A percentile compares a stretch with the other conserved stretches of the same genome.
These are phyloP conservation scores for Casaregolazyma lundiana DNA, from an alignment of 1,139 yeast genomes.

Conservation along the genomic window DNA sequence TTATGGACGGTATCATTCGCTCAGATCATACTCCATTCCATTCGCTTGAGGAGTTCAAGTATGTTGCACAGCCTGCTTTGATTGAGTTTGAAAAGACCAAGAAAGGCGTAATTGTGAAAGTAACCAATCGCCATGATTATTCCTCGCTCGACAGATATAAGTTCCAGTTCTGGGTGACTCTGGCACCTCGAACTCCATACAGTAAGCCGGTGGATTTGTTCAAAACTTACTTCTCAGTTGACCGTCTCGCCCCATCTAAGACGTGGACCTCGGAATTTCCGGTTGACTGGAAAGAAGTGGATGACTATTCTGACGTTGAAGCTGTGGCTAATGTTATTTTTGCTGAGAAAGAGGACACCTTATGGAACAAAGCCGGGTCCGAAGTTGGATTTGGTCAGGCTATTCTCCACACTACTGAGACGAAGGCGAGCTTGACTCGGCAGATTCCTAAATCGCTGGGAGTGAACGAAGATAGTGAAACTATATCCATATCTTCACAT, in stretches of 20 bases:
- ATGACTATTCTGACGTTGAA: conserved; percentile 4
- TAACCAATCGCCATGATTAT: conserved; percentile 14
- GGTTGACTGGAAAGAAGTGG: conserved; percentile 7
- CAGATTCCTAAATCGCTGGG: conserved; percentile 2
- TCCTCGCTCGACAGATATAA: conserved; percentile 13
- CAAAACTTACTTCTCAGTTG: background rate
- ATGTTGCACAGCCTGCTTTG: conserved; percentile 33
- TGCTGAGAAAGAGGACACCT: conserved; percentile 14
- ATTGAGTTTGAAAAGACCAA: conserved; percentile 14
- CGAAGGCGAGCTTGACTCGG: background rate
- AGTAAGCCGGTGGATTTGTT: background rate
- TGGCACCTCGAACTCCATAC: conserved; percentile 5
- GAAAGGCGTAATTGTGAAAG: conserved; percentile 6
- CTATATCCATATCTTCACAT: background rate
- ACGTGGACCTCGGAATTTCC: background rate
- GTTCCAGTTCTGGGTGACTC: conserved; percentile 5
- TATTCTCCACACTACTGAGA: conserved; percentile 6
- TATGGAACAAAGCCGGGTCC: conserved; percentile 28
- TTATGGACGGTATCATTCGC: conserved; percentile 34
- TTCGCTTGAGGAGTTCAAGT: conserved; percentile 32
- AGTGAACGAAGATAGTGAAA: conserved; percentile 8
- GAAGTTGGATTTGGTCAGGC: conserved; percentile 32
- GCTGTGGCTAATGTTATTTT: conserved; percentile 18
- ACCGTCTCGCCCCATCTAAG: background rate
- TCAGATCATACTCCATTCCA: conserved; percentile 36